Conservation (phyloP, 1,284 basidiomycete genomes). For the Pyrrhoderma lamaoense region DNA sequence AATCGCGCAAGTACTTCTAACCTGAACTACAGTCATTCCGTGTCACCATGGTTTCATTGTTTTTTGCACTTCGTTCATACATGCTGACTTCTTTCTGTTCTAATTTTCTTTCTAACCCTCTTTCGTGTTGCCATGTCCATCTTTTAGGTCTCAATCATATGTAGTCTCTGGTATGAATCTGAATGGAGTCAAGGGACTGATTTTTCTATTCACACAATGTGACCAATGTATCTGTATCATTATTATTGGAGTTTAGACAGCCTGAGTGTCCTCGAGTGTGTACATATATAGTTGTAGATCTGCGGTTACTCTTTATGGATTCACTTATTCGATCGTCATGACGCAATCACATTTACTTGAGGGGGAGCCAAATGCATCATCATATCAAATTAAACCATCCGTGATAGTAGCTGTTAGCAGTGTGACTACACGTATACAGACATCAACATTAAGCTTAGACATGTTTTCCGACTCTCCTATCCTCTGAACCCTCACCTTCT, state of each 20-base stretch:
- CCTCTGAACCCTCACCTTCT: neutral
- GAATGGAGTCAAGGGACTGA: neutral
- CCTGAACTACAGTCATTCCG: neutral
- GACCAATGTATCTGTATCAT: neutral
- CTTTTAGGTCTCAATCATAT: neutral
- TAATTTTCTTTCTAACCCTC: conserved; percentile 15
- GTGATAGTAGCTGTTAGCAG: no score
- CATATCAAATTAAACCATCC: no score
- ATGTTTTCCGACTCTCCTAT: no score
- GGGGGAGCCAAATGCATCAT: no score
- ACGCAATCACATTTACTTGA: no score
- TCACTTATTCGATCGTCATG: no score
- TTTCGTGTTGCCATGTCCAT: neutral
- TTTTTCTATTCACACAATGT: conserved; percentile 1
- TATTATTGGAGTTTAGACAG: conserved; percentile 12
- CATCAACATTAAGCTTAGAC: no score
- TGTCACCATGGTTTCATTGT: neutral
- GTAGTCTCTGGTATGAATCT: neutral
- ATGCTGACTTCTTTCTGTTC: conserved; percentile 19
- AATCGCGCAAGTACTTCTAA: conserved; percentile 11
- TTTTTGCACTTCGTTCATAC: neutral
- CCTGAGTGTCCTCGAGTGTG: neutral
- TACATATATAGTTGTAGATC: no score
- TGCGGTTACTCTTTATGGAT: no score
- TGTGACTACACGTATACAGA: no score